A percentile compares a stretch with the other conserved stretches of the same genome.
phyloP scores from a whole-genome alignment of 257 asterid species.

The Fraxinus quadrangulata region DNA sequence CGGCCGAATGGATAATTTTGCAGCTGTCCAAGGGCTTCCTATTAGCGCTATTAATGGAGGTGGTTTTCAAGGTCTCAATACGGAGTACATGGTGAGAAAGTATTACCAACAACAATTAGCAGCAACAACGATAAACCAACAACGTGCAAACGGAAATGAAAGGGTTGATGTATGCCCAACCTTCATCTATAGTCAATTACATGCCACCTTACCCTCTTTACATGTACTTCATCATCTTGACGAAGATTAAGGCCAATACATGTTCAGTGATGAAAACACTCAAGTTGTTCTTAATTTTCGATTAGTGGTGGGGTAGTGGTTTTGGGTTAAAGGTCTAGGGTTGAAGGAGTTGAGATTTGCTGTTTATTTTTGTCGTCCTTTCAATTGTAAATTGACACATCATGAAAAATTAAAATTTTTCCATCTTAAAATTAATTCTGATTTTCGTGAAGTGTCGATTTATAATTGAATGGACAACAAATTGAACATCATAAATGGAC shows the following conservation, averaged over 20 bases:
- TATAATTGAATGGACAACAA: too few relatives aligned
- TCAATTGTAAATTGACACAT: too few relatives aligned
- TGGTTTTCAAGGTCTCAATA: slow-evolving; percentile 53
- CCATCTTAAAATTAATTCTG: too few relatives aligned
- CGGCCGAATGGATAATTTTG: slow-evolving; percentile 37
- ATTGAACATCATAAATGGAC: too few relatives aligned
- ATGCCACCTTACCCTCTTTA: slow-evolving; percentile 67
- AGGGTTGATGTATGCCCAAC: slow-evolving; percentile 96
- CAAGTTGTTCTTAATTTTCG: slow-evolving; percentile 39
- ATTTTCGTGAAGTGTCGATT: too few relatives aligned
- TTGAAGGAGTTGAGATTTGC: too few relatives aligned
- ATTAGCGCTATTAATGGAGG: slow-evolving; percentile 44
- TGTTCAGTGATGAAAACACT: slow-evolving; percentile 72
- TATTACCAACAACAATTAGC: slow-evolving; percentile 66
- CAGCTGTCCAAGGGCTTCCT: slow-evolving; percentile 72
- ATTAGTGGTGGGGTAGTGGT: too few relatives aligned
- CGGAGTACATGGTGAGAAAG: slow-evolving; percentile 56
- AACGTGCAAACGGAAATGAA: slow-evolving; percentile 79
- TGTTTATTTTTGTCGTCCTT: too few relatives aligned
- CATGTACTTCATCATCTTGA: slow-evolving; percentile 54
- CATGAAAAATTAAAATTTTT: too few relatives aligned
- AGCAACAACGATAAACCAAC: slow-evolving; percentile 92
- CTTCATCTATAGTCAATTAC: slow-evolving; percentile 83
- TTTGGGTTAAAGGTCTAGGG: too few relatives aligned
- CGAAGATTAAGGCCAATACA: slow-evolving; percentile 49